Evolutionary conservation across 2,329 filamentous ascomycete genomes (phyloP), one percentile per base, ranked within the genome.

Genomic region (Leptographium wingfieldii): DNA sequence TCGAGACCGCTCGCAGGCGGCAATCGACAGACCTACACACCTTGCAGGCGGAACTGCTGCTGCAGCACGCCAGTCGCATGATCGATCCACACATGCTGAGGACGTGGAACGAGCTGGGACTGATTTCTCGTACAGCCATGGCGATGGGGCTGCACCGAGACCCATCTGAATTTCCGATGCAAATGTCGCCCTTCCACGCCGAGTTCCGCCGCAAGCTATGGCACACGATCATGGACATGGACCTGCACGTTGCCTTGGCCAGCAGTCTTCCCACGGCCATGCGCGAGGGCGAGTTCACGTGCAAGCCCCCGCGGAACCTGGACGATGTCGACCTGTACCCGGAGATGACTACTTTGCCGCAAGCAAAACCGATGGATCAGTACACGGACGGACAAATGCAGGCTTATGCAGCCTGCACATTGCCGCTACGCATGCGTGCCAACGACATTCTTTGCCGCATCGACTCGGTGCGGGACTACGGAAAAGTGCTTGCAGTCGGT

Each of bases 91-190:
- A 75, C 9, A 73, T 77, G 40, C 76, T 81, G 58, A 76, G 80
- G 57, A 72, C 76, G 0, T 83, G 80, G 80, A 74, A 76, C 16
- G 77, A 80, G 59, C 69, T 82, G n/a, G 80, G 80, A 5, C 74
- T 76, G 58, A 76, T 82, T 51, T 74, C 81, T 5, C 76, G 80
- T 19, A 78, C 80, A 72, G 80, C 79, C 35, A 82, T 82, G 79
- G 78, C 76, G 3, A 82, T 83, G 79, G 80, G 80, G 3, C 70
- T 83, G 55, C 80, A 83, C 64, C 74, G 80, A 4, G 80, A 83
- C 58, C 79, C 80, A 3, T 76, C 76, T 16, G 80, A 83, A 63
- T 81, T 78, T 59, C 70, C 73, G 3, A 38, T 58, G 1, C 73
- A 76, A 35, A 76, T 82, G 57, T 71, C 73, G 5, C 72, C 77